Evolutionary conservation across 768 basidiomycete genomes (phyloP).

Genomic region (Boletellus emodensis): DNA sequence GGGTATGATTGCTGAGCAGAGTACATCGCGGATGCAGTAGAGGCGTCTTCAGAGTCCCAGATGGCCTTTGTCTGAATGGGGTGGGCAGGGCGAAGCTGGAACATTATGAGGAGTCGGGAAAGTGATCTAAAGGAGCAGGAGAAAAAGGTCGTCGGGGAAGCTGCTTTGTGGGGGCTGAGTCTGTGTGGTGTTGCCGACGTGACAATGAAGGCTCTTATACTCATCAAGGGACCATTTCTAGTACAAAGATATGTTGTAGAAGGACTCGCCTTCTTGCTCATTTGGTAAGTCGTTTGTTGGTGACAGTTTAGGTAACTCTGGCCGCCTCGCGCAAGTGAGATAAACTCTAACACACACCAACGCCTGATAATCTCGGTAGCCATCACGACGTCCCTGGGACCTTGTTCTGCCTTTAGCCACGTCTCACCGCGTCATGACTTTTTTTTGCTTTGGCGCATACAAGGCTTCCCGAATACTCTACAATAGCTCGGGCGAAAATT

Average conservation of each 20-base stretch:
- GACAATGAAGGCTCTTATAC: conserved; percentile 28
- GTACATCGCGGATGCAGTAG: conserved; percentile 26
- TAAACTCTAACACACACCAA: conserved; percentile 20
- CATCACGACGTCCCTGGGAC: conserved; percentile 29
- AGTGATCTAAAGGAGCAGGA: conserved; percentile 18
- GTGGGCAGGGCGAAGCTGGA: conserved; percentile 34
- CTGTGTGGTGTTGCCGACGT: conserved; percentile 10
- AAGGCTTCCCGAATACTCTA: conserved; percentile 14
- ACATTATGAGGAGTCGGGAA: conserved; percentile 26
- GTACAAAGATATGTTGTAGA: conserved; percentile 33
- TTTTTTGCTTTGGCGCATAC: conserved; percentile 6
- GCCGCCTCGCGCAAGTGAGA: conserved; percentile 11
- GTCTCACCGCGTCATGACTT: neutral
- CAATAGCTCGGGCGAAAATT: conserved; percentile 15
- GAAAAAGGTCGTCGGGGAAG: conserved; percentile 17
- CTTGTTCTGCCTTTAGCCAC: conserved; percentile 29
- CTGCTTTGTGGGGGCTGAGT: conserved; percentile 17
- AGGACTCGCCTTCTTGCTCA: conserved; percentile 23
- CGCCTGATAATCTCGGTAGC: conserved; percentile 17
- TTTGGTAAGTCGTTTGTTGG: conserved; percentile 36
- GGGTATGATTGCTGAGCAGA: conserved; percentile 28
- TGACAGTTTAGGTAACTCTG: conserved; percentile 27
- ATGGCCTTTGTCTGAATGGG: conserved; percentile 35
- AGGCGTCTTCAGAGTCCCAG: conserved; percentile 32
- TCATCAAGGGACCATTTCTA: conserved; percentile 21